Base-by-base conservation (phyloP, 148 eudicot genomes). In the Chenopodium berlandieri region DNA sequence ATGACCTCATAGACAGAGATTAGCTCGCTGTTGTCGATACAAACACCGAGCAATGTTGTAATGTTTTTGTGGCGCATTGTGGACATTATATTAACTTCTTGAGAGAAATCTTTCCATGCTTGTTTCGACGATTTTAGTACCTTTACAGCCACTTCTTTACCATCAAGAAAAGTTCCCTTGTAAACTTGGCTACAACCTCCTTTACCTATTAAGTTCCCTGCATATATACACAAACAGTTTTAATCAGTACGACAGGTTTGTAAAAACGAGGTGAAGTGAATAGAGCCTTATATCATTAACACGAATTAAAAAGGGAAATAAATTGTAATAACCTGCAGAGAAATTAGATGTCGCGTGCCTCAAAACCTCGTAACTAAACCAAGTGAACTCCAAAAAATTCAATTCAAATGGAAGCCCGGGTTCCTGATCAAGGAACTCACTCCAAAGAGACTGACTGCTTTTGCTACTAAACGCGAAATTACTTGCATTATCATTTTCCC, bases 111-210 rank as follows among this genome's bases (percentile, higher is more conserved):
- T 66, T 89, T 88, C 94, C 94, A 88, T 20, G 94, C 84, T 85
- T 90, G 92, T 89, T 87, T 89, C 22, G 93, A 89, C 12, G 94
- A 91, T 76, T 86, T 92, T 80, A 88, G 78, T 20, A 91, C 88
- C 82, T 94, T 97, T 10, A 97, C 94, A 2, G 99, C 99, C 40
- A 93, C 94, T 30, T 84, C 79, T 77, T 91, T 94, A 25, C 99
- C 95, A 62, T 90, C 92, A 1, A 90, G 90, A 84, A 94, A 90
- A 46, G 83, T 52, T n/a, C 98, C 98, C 86, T 90, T 94, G 77
- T 94, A 97, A 60, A 97, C 99, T 77, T 86, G 75, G 79, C 93
- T 92, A 71, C 89, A 87, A 20, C 98, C 99, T 71, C 99, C 99
- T 85, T 88, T 89, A 22, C 98, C 99, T 20, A 97, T 92, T 73